Percentiles rank a stretch among this genome's conserved stretches.
These are phyloP conservation scores for Phytophthora capsici DNA, from an alignment of 352 stramenopile genomes.

Conservation along the genomic window DNA sequence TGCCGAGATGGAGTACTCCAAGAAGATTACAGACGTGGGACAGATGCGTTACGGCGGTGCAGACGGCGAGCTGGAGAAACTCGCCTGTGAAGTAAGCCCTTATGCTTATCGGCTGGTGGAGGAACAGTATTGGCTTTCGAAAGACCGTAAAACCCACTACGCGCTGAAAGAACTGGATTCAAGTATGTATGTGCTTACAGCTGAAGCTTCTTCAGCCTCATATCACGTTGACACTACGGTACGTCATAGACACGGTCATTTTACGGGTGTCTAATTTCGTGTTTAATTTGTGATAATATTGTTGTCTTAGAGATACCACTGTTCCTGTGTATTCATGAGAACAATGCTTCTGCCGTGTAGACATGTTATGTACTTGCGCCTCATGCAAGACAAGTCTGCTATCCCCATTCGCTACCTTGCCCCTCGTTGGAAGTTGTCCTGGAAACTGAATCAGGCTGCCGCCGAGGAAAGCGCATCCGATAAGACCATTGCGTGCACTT, in stretches of 20 bases:
- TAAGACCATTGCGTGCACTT: neutral
- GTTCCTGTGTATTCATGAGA: constrained; percentile 12
- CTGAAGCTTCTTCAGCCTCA: neutral
- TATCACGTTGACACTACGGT: constrained; percentile 3
- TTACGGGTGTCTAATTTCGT: neutral
- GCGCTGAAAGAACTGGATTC: neutral
- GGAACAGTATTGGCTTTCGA: constrained; percentile 1
- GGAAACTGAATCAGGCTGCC: neutral
- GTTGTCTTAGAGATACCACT: constrained; percentile 2
- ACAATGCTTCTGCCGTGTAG: constrained; percentile 2
- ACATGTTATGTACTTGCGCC: constrained; percentile 12
- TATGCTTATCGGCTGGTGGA: constrained; percentile 3
- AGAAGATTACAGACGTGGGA: constrained; percentile 4
- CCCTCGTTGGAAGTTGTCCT: neutral
- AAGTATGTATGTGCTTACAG: neutral
- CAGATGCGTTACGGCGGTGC: constrained; percentile 5
- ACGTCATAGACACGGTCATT: neutral
- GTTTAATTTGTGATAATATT: neutral
- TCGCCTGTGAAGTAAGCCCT: neutral
- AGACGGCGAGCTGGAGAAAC: neutral
- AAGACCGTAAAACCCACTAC: neutral
- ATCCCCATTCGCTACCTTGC: constrained; percentile 1
- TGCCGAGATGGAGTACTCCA: constrained; percentile 12
- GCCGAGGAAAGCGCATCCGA: constrained; percentile 8
- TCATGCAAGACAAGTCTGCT: neutral